These are phyloP conservation scores for Schizochytrium sp. DNA, from an alignment of 108 stramenopile genomes.

Conservation along the genomic window DNA sequence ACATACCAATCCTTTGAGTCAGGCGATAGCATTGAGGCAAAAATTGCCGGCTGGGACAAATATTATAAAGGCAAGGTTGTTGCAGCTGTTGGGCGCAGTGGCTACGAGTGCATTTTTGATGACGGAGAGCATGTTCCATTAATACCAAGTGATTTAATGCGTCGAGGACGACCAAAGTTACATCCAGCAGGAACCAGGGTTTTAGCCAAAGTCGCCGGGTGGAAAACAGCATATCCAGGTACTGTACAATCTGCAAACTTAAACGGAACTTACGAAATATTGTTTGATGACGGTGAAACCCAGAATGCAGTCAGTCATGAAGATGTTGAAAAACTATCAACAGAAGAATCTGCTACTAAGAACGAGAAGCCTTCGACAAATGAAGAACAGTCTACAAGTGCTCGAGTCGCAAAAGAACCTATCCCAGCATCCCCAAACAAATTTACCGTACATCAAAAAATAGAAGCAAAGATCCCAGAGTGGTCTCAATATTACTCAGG, in stretches of 20 bases:
- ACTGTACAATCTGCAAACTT: slow-evolving; percentile 51
- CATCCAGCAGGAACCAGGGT: neutral
- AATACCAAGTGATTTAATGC: neutral
- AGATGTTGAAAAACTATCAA: neutral
- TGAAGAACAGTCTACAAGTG: neutral
- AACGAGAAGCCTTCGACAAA: neutral
- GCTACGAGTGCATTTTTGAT: slow-evolving; percentile 40
- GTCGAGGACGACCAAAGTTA: slow-evolving; percentile 30
- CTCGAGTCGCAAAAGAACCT: neutral
- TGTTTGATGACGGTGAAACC: slow-evolving; percentile 50
- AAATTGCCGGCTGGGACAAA: slow-evolving; percentile 44
- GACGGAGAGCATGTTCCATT: slow-evolving; percentile 27
- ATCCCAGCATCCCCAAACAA: neutral
- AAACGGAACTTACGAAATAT: slow-evolving; percentile 34
- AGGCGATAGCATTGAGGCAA: slow-evolving; percentile 31
- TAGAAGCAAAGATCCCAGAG: slow-evolving; percentile 16
- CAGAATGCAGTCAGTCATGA: neutral
- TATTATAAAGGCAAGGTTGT: slow-evolving; percentile 4
- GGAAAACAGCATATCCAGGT: neutral
- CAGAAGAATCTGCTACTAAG: neutral
- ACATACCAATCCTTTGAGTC: neutral
- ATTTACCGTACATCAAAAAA: neutral
- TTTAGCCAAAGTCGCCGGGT: neutral
- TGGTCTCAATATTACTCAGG: neutral
- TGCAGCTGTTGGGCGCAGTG: slow-evolving; percentile 9